Conservation (phyloP, 805 yeast species). For the Kuraishia piskuri region DNA sequence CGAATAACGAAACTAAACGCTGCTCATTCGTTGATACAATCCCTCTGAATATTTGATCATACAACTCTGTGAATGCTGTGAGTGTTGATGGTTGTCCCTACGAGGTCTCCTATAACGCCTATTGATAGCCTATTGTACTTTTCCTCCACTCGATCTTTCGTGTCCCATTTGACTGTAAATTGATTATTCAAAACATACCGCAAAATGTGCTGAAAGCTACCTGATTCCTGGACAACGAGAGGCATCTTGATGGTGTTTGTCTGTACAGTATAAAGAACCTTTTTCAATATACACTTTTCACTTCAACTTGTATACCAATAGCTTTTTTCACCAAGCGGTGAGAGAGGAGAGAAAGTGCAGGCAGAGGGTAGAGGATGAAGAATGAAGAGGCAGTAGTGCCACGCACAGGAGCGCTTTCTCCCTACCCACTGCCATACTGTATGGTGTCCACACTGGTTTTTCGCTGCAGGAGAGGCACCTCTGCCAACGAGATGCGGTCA, state of each 20-base stretch:
- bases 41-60: no score
- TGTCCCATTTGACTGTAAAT: neutral
- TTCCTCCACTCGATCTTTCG: neutral
- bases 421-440: neutral
- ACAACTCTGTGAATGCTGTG: no score
- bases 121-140: neutral
- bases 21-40: no score
- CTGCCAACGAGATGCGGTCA: neutral
- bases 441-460: neutral
- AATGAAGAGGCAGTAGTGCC: neutral
- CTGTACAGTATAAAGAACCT: neutral
- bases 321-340: neutral
- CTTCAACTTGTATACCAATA: neutral
- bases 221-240: slow-evolving; percentile 97
- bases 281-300: neutral
- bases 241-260: slow-evolving; percentile 48
- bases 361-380: neutral
- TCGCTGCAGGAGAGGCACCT: neutral
- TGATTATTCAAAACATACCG: slow-evolving; percentile 59
- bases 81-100: neutral
- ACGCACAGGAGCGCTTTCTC: neutral
- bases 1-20: no score
- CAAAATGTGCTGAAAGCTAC: slow-evolving; percentile 99
- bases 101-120: neutral
- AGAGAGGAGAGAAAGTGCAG: neutral